phyloP scores from a whole-genome alignment of 345 rosid species.

The Syzygium oleosum region DNA sequence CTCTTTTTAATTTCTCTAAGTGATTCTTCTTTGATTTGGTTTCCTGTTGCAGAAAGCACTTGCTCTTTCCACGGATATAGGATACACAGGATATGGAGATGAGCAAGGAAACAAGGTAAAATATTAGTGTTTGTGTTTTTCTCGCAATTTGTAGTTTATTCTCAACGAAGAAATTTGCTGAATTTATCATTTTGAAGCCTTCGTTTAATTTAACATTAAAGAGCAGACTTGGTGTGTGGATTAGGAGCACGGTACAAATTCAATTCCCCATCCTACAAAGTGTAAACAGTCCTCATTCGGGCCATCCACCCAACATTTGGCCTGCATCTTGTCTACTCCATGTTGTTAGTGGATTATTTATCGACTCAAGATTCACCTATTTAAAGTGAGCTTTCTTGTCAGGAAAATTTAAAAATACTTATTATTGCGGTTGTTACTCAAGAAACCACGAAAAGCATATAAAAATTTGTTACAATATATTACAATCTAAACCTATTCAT shows the following conservation, averaged over 20 bases:
- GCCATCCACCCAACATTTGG: background rate
- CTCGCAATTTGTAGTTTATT: background rate
- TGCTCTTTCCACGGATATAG: constrained; percentile 42
- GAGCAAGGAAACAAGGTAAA: constrained; percentile 59
- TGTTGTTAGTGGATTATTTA: background rate
- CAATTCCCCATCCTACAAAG: background rate
- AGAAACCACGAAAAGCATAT: background rate
- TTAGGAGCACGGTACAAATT: background rate
- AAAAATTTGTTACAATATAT: background rate
- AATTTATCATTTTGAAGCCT: background rate
- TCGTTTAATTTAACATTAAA: background rate
- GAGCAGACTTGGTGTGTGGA: background rate
- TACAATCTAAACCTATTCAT: background rate
- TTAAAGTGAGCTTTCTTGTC: background rate
- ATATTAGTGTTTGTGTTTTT: background rate
- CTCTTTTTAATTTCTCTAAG: background rate
- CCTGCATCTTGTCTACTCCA: background rate
- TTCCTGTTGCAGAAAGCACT: constrained; percentile 36
- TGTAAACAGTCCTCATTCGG: background rate
- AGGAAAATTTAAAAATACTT: background rate
- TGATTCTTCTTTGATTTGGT: background rate
- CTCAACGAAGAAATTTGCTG: background rate
- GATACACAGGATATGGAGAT: constrained; percentile 54
- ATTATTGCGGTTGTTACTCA: background rate
- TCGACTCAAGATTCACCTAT: background rate